A percentile compares a stretch with the other conserved stretches of the same genome.
Conservation (phyloP, 1,139 yeast species). For the Pichia terricola region DNA sequence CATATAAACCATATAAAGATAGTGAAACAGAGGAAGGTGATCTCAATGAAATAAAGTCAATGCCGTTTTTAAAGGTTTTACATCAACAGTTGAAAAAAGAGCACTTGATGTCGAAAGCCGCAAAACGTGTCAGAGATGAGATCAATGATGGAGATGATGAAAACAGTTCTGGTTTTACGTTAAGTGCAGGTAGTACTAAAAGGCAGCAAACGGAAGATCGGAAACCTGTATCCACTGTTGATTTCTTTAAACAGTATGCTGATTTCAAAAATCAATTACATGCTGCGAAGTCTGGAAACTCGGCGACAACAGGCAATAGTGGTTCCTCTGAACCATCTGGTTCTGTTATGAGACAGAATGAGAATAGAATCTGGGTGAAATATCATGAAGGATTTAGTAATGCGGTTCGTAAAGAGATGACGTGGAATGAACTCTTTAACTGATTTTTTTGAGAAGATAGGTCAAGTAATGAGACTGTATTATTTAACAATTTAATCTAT, state of each 20-base stretch:
- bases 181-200: conserved; percentile 1
- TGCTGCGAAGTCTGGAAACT: neutral
- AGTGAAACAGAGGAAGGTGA: neutral
- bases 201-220: conserved; percentile 1
- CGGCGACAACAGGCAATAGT: neutral
- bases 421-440: conserved; percentile 62
- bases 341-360: conserved; percentile 12
- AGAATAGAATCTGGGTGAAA: conserved; percentile 71
- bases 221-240: conserved; percentile 17
- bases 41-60: conserved; percentile 3
- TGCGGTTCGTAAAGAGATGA: conserved; percentile 80
- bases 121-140: neutral
- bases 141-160: neutral
- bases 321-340: neutral
- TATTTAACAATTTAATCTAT: neutral
- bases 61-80: conserved; percentile 4
- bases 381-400: conserved; percentile 90
- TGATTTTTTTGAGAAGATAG: neutral
- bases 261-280: conserved; percentile 5
- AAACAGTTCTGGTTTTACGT: neutral
- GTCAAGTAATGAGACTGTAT: neutral
- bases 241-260: conserved; percentile 28
- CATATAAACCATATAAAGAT: conserved; percentile 3
- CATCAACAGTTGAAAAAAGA: neutral
- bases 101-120: neutral